Base-by-base conservation (phyloP, 805 yeast genomes). In the Osmozyma mogii region DNA sequence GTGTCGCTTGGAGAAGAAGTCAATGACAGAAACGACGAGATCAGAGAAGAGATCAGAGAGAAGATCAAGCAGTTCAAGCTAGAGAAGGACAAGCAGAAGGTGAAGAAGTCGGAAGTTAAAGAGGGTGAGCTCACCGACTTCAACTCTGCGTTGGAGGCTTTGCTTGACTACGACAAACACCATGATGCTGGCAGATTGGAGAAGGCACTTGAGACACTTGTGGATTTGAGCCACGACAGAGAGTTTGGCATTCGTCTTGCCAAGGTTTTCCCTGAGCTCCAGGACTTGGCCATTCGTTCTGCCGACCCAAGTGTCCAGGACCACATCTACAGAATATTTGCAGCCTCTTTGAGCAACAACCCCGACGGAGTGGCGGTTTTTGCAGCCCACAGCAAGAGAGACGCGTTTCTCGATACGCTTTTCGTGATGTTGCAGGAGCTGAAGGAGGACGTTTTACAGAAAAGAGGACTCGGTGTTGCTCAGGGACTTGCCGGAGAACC, bases 331-430 rank as follows among this genome's bases (percentile, higher is more conserved):
- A 61, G 85, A 36, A 61, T 80, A 17, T 58, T 87, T 34, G 78
- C 82, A 0, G 66, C 84, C 4, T 54, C 88, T 4, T 52, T 85
- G 25, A 66, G 95, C 43, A 85, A 85, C 49, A 87, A 87, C 47
- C 75, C 74, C 2, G 70, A 68, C 2, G n/a, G n/a, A n/a, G 21
- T 18, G 21, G 85, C 87, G 0, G 38, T 67, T 2, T 51, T 52
- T 2, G 61, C 61, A 31, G 55, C 69, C 9, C 34, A 57, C 19
- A 31, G 38, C 4, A 42, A 47, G 15, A 47, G 49, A 22, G 31
- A 43, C 7, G 22, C 25, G 11, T 50, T 50, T 25, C 35, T 54
- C 5, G 37, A 38, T 9, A 32, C 35, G 9, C 38, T 54, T 15
- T 52, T 52, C 25, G 27, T 27, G 1, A 35, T 43, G n/a, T 49